A percentile compares a stretch with the other conserved stretches of the same genome.
Evolutionary conservation across 169 alveolate species (phyloP).

Genomic region (Plasmodium gallinaceum): DNA sequence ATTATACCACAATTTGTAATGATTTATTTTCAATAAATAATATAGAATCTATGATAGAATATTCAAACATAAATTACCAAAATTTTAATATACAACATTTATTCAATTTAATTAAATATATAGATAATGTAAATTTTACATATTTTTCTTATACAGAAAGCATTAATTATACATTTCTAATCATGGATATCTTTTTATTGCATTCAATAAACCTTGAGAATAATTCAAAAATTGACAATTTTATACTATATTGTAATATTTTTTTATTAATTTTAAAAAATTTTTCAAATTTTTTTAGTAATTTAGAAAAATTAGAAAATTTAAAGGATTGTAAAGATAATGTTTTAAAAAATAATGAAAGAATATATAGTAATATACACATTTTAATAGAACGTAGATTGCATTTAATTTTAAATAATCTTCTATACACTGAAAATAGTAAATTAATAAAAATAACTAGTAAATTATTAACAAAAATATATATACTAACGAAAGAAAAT

Average conservation of each 20-base stretch:
- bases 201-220: conserved; percentile 20
- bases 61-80: conserved; percentile 33
- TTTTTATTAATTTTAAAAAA: conserved; percentile 23
- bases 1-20: not conserved
- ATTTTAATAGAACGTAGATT: conserved; percentile 24
- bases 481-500: conserved; percentile 10
- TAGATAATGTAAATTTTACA: conserved; percentile 5
- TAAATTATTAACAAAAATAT: conserved; percentile 26
- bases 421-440: conserved; percentile 9
- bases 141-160: conserved; percentile 21
- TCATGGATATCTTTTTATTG: conserved; percentile 40
- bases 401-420: conserved; percentile 18
- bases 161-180: conserved; percentile 25
- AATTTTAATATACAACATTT: conserved; percentile 19
- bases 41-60: conserved; percentile 20
- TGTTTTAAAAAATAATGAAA: conserved; percentile 3
- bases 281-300: conserved; percentile 7
- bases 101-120: conserved; percentile 31
- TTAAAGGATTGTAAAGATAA: not conserved
- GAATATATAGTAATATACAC: conserved; percentile 1
- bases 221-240: conserved; percentile 10
- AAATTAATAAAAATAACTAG: conserved; percentile 13
- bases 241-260: conserved; percentile 25
- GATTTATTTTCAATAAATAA: not conserved
- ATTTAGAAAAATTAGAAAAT: not conserved